These are phyloP conservation scores for Blastocystis sp. DNA, from an alignment of 352 stramenopile species.

Conservation along the genomic window DNA sequence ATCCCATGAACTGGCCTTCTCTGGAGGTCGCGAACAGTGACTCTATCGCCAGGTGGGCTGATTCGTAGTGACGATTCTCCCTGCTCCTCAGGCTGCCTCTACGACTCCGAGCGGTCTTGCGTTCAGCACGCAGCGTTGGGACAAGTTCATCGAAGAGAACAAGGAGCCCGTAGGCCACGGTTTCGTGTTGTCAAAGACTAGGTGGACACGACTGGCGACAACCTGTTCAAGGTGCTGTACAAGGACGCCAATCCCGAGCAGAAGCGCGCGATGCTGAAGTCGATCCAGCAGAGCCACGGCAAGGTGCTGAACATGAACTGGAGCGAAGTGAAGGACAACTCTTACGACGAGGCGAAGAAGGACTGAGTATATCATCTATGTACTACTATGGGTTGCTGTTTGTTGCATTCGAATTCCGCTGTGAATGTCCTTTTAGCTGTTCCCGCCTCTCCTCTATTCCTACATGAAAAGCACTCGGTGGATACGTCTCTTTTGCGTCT, in stretches of 20 bases:
- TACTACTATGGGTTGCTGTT: not conserved
- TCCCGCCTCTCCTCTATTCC: not conserved
- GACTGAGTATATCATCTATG: constrained; percentile 34
- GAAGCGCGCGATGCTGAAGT: constrained; percentile 63
- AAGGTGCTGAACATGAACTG: constrained; percentile 67
- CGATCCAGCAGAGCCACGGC: constrained; percentile 63
- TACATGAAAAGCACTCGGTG: not conserved
- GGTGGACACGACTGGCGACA: constrained; percentile 56
- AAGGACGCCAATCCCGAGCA: constrained; percentile 52
- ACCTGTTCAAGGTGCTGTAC: constrained; percentile 62
- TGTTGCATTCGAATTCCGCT: not conserved
- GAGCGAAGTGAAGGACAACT: constrained; percentile 69
- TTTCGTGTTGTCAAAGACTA: not conserved
- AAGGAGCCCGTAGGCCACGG: not conserved
- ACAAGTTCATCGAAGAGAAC: constrained; percentile 56
- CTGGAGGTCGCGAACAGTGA: constrained; percentile 19
- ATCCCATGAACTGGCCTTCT: constrained; percentile 50
- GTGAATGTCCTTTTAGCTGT: not conserved
- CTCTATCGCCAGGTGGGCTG: not conserved
- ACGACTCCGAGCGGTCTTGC: not conserved
- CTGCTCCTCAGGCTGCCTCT: not conserved
- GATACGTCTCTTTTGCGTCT: not conserved
- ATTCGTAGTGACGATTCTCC: constrained; percentile 20
- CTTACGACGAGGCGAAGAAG: constrained; percentile 53
- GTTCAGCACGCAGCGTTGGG: constrained; percentile 58